phyloP scores from a whole-genome alignment of 208 protist genomes.

The Histomonas meleagridis region DNA sequence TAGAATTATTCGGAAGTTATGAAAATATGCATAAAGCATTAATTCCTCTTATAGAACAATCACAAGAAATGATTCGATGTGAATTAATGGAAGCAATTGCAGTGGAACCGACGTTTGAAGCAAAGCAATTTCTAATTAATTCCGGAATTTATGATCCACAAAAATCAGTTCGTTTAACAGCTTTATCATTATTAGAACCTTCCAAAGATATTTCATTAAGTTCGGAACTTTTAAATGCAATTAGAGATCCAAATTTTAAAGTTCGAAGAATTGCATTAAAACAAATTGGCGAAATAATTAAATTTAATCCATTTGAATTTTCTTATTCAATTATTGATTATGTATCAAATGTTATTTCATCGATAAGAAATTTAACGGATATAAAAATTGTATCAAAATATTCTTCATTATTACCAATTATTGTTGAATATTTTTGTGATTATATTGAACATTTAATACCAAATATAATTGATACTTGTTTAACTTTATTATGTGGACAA shows the following conservation, averaged over 20 bases:
- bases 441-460: neutral
- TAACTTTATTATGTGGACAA: neutral
- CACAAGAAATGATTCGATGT: neutral
- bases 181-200: neutral
- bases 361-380: neutral
- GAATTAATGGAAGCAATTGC: neutral
- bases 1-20: neutral
- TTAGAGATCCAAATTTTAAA: neutral
- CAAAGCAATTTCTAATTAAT: neutral
- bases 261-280: neutral
- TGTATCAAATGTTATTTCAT: neutral
- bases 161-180: neutral
- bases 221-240: neutral
- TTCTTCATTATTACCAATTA: neutral
- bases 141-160: neutral
- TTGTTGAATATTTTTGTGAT: neutral
- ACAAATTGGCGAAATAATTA: neutral
- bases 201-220: neutral
- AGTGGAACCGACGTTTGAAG: neutral
- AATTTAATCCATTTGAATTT: conserved; percentile 21
- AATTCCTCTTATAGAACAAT: neutral
- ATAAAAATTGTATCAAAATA: neutral
- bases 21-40: neutral
- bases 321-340: neutral
- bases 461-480: neutral